phyloP scores from a whole-genome alignment of 2,329 filamentous ascomycete species.

The Aspergillus viridinutans region DNA sequence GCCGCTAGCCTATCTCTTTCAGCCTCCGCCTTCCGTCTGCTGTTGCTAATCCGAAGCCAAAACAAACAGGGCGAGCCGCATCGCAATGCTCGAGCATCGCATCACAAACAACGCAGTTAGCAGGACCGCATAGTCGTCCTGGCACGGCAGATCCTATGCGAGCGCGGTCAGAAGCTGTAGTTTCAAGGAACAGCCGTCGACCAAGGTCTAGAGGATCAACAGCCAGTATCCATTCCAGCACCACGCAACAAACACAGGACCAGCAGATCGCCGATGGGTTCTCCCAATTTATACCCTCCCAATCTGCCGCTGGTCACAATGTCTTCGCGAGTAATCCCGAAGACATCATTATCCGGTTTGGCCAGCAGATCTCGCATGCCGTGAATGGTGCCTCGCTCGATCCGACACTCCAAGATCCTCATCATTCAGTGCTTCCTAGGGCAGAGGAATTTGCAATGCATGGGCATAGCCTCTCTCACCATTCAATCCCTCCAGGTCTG shows the following conservation, averaged over 20 bases:
- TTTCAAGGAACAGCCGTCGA: constrained; percentile 39
- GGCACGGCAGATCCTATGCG: constrained; percentile 39
- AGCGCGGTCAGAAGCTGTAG: constrained; percentile 37
- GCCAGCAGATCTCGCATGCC: constrained; percentile 40
- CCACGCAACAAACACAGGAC: constrained; percentile 42
- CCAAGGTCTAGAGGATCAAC: constrained; percentile 46
- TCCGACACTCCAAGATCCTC: constrained; percentile 35
- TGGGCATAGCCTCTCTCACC: constrained; percentile 31
- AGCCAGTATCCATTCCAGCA: constrained; percentile 46
- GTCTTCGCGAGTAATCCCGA: constrained; percentile 40
- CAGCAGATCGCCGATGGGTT: constrained; percentile 39
- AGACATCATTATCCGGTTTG: constrained; percentile 44
- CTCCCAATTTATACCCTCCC: constrained; percentile 36
- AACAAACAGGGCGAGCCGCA: constrained; percentile 29
- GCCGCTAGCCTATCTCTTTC: constrained; percentile 1
- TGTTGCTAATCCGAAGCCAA: constrained; percentile 13
- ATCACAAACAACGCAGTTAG: constrained; percentile 36
- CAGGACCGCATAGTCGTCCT: constrained; percentile 36
- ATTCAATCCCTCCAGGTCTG: constrained; percentile 34
- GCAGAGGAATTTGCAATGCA: constrained; percentile 37
- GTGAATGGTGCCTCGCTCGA: constrained; percentile 33
- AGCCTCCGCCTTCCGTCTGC: background rate
- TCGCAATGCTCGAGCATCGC: constrained; percentile 36
- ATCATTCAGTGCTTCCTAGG: constrained; percentile 32
- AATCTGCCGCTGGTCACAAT: constrained; percentile 30